Percentiles rank a stretch among this genome's conserved stretches.
phyloP scores from a whole-genome alignment of 2,329 filamentous ascomycete species.

The Exophiala bonariae region DNA sequence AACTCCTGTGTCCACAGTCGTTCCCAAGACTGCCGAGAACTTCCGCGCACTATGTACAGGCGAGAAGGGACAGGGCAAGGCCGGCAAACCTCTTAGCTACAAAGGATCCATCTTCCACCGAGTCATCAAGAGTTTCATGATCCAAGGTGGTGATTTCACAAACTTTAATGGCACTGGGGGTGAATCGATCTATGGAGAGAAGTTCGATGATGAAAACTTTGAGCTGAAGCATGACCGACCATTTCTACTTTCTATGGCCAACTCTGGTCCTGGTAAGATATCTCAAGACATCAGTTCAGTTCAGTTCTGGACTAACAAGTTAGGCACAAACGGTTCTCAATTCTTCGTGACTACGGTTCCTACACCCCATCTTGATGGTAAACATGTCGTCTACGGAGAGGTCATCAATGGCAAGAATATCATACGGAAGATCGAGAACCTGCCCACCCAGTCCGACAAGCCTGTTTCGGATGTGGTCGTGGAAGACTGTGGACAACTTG shows the following conservation, averaged over 20 bases:
- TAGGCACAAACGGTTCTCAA: slow-evolving; percentile 91
- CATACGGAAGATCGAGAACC: slow-evolving; percentile 85
- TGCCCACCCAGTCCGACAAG: slow-evolving; percentile 71
- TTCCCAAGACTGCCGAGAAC: slow-evolving; percentile 95
- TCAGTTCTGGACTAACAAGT: slow-evolving; percentile 1
- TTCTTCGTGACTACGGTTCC: slow-evolving; percentile 97
- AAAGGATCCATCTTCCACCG: slow-evolving; percentile 93
- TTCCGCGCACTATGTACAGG: slow-evolving; percentile 93
- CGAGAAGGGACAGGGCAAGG: slow-evolving; percentile 81
- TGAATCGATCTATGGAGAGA: slow-evolving; percentile 95
- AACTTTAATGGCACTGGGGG: slow-evolving; percentile 91
- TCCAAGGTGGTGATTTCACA: slow-evolving; percentile 96
- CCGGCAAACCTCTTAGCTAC: slow-evolving; percentile 85
- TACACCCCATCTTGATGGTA: slow-evolving; percentile 92
- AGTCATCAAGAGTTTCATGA: slow-evolving; percentile 99
- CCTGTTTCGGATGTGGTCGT: slow-evolving; percentile 77
- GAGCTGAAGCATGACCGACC: slow-evolving; percentile 86
- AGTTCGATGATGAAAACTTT: slow-evolving; percentile 98
- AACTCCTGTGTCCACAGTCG: slow-evolving; percentile 62
- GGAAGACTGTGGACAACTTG: slow-evolving; percentile 81
- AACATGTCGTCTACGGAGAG: slow-evolving; percentile 97
- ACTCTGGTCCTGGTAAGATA: slow-evolving; percentile 78
- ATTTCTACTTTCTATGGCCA: slow-evolving; percentile 96
- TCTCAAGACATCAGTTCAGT: slow-evolving; percentile 13
- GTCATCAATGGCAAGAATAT: slow-evolving; percentile 91